Conservation (phyloP, 306 rosid genomes). For the Sicyos edulis region DNA sequence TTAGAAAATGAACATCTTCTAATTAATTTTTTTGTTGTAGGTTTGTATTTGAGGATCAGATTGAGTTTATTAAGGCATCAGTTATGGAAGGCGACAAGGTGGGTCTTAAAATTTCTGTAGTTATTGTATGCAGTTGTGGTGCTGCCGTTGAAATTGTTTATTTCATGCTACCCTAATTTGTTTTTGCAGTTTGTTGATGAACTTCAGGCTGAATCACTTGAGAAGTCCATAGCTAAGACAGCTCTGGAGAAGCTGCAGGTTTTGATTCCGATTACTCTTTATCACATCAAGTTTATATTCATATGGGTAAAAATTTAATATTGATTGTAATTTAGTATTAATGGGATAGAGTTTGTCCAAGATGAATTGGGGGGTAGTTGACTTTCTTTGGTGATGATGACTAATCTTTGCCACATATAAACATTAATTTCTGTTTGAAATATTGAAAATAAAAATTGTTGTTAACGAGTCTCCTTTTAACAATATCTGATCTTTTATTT, state of each 20-base stretch:
- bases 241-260: slow-evolving; percentile 86
- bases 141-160: slow-evolving; percentile 24
- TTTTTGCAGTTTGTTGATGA: slow-evolving; percentile 50
- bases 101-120: slow-evolving; percentile 20
- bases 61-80: slow-evolving; percentile 82
- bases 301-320: neutral
- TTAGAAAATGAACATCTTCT: slow-evolving; percentile 22
- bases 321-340: neutral
- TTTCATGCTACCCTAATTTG: slow-evolving; percentile 23
- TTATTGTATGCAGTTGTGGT: slow-evolving; percentile 12
- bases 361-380: too few species aligned
- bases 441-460: too few species aligned
- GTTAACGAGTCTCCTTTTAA: too few species aligned
- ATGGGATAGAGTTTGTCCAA: neutral
- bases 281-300: neutral
- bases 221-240: slow-evolving; percentile 61
- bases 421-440: too few species aligned
- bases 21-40: slow-evolving; percentile 34
- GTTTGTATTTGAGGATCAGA: slow-evolving; percentile 91
- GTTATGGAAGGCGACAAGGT: slow-evolving; percentile 90
- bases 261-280: slow-evolving; percentile 6
- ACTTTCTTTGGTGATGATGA: too few species aligned
- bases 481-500: too few species aligned
- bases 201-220: slow-evolving; percentile 40
- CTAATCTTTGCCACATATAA: too few species aligned